Percentiles rank a stretch among this genome's conserved stretches.
Evolutionary conservation across 164 flowering plant species (phyloP).

Genomic region (Vitis rupestris): DNA sequence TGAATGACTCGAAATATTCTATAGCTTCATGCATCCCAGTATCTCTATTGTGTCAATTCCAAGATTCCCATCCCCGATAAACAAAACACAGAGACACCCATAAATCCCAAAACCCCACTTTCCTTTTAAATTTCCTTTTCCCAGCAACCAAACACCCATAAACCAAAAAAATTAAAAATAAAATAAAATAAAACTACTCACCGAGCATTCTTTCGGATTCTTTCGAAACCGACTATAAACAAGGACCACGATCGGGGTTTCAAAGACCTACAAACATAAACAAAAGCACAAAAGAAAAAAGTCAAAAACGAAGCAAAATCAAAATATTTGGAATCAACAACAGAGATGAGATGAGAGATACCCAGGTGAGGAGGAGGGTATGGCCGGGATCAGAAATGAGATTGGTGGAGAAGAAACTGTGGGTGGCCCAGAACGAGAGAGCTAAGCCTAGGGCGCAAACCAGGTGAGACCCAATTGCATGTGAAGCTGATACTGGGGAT

Average conservation of each 20-base stretch:
- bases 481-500: constrained; percentile 5
- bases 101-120: no score
- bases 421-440: constrained; percentile 39
- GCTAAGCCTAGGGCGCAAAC: constrained; percentile 41
- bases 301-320: not conserved
- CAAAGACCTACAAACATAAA: constrained; percentile 35
- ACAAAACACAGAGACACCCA: no score
- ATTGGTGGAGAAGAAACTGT: constrained; percentile 32
- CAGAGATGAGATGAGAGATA: constrained; percentile 15
- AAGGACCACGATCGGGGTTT: constrained; percentile 48
- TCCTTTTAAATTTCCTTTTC: not conserved
- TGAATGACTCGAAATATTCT: no score
- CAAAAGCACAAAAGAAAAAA: not conserved
- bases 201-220: constrained; percentile 57
- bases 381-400: constrained; percentile 52
- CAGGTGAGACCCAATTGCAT: constrained; percentile 28
- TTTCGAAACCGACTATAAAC: constrained; percentile 49
- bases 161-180: not conserved
- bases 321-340: not conserved
- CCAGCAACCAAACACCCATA: not conserved
- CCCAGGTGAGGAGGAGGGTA: constrained; percentile 56
- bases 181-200: constrained; percentile 15
- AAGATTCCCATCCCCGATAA: no score
- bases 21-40: no score
- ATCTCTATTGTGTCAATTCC: no score